Evolutionary conservation across 2,329 filamentous ascomycete species (phyloP).

Genomic region (Colletotrichum sp.): DNA sequence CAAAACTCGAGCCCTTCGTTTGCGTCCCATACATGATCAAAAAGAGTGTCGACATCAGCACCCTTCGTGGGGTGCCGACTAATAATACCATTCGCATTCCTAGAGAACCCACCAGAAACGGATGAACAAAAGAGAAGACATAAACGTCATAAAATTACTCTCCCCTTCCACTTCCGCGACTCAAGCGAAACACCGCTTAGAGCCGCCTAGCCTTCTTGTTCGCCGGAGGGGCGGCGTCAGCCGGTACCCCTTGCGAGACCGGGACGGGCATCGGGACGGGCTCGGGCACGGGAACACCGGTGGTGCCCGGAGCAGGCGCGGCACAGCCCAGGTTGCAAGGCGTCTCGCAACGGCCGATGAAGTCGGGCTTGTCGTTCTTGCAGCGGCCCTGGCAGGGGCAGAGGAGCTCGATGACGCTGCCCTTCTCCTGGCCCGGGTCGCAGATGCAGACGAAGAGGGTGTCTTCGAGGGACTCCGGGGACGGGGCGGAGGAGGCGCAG

Average conservation of each 20-base stretch:
- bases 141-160: neutral
- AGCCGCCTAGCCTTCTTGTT: neutral
- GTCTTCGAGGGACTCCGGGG: slow-evolving; percentile 29
- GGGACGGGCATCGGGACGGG: neutral
- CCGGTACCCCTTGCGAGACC: neutral
- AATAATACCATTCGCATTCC: neutral
- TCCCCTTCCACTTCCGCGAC: neutral
- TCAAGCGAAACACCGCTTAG: neutral
- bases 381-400: slow-evolving; percentile 42
- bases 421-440: slow-evolving; percentile 33
- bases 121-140: neutral
- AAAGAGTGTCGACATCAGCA: slow-evolving; percentile 2
- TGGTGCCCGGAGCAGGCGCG: neutral
- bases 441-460: slow-evolving; percentile 45
- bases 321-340: slow-evolving; percentile 40
- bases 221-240: neutral
- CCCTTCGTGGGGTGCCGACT: slow-evolving; percentile 8
- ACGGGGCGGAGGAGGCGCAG: slow-evolving; percentile 34
- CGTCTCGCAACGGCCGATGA: slow-evolving; percentile 41
- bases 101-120: neutral
- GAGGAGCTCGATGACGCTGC: slow-evolving; percentile 39
- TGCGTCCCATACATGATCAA: neutral
- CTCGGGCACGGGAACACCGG: neutral
- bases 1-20: neutral
- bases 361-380: slow-evolving; percentile 43